These are phyloP conservation scores for Phaeosphaeriaceae sp. DNA, from an alignment of 2,329 filamentous ascomycete species.

Conservation along the genomic window DNA sequence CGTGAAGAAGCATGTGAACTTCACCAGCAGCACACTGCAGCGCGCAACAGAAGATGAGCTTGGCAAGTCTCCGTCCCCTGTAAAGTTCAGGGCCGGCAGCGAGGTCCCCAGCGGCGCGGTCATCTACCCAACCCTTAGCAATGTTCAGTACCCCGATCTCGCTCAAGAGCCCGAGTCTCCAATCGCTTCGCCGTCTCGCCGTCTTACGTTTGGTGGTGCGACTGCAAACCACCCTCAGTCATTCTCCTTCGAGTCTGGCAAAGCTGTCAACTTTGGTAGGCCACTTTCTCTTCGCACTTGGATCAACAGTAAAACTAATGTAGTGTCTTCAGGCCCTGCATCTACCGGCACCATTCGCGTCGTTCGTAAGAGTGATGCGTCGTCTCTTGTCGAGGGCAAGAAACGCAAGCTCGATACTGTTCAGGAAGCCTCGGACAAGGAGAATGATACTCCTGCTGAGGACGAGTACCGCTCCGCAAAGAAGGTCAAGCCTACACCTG, in stretches of 20 bases:
- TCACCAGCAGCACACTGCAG: constrained; percentile 73
- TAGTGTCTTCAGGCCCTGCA: constrained; percentile 32
- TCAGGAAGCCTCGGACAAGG: constrained; percentile 51
- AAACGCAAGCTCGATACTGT: constrained; percentile 55
- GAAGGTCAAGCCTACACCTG: constrained; percentile 37
- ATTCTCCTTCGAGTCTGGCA: constrained; percentile 59
- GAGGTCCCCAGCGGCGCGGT: constrained; percentile 42
- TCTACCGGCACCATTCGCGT: constrained; percentile 50
- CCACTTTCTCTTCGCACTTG: not conserved
- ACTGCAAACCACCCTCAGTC: constrained; percentile 43
- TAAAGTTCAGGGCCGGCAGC: constrained; percentile 44
- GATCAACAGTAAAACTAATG: not conserved
- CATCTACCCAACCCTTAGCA: constrained; percentile 37
- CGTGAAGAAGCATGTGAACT: constrained; percentile 80
- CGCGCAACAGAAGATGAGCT: constrained; percentile 40
- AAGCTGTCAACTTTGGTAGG: constrained; percentile 52
- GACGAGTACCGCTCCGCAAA: constrained; percentile 42
- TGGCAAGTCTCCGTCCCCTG: constrained; percentile 44
- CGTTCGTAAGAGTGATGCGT: constrained; percentile 54
- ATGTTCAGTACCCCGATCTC: constrained; percentile 49
- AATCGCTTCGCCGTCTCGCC: constrained; percentile 37
- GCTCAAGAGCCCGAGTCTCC: constrained; percentile 32
- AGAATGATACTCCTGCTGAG: constrained; percentile 47
- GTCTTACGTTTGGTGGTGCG: constrained; percentile 45
- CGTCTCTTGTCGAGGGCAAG: constrained; percentile 41